Percentiles rank a stretch among this genome's conserved stretches.
Evolutionary conservation across 2,329 filamentous ascomycete genomes (phyloP).

Genomic region (Pestalotiopsis sp.): DNA sequence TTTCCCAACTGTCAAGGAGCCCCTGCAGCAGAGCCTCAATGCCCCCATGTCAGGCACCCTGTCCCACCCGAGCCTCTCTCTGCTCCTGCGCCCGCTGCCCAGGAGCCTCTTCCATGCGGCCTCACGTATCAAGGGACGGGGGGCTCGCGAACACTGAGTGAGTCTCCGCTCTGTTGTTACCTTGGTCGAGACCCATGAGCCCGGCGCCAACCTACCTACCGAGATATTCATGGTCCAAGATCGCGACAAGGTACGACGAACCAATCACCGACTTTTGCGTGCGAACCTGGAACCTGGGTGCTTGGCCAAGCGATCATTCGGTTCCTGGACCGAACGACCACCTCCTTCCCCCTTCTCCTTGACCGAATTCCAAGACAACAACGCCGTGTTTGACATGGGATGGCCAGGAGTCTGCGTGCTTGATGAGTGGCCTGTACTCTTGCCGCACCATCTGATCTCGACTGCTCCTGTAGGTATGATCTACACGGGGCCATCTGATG

Average conservation of each 20-base stretch:
- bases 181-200: background rate
- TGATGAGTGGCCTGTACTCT: background rate
- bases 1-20: background rate
- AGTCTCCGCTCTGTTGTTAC: background rate
- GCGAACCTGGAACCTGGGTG: background rate
- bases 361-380: slow-evolving; percentile 7
- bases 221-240: background rate
- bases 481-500: slow-evolving; percentile 6
- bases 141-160: background rate
- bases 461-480: slow-evolving; percentile 10
- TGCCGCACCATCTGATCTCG: slow-evolving; percentile 15
- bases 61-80: background rate
- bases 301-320: slow-evolving; percentile 1
- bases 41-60: background rate
- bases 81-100: background rate
- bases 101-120: background rate
- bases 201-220: background rate
- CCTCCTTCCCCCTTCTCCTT: slow-evolving; percentile 1
- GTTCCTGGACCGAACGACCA: background rate
- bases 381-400: slow-evolving; percentile 12
- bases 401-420: background rate
- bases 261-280: background rate
- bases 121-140: background rate
- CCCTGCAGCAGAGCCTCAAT: slow-evolving; percentile 9
- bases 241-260: background rate